Evolutionary conservation across 1,284 basidiomycete species (phyloP).

Genomic region (Apiotrichum akiyoshidainum): DNA sequence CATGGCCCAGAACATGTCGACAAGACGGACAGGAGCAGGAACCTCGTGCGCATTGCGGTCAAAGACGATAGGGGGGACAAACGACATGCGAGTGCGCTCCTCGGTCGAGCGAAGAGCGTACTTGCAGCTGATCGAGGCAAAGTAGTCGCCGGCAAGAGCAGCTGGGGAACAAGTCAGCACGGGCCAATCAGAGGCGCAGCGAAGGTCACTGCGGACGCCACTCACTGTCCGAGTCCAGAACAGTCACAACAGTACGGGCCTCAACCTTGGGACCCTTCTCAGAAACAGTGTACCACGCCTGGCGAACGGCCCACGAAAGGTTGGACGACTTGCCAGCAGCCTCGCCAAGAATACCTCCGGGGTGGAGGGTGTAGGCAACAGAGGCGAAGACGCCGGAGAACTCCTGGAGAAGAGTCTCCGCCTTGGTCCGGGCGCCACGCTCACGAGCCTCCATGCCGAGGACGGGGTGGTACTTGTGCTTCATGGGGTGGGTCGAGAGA

Average conservation of each 20-base stretch:
- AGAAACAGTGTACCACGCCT: conserved; percentile 19
- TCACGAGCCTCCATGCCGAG: conserved; percentile 45
- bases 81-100: conserved; percentile 31
- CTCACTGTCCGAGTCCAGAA: conserved; percentile 42
- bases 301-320: conserved; percentile 38
- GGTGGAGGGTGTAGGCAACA: conserved; percentile 40
- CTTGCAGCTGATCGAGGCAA: conserved; percentile 34
- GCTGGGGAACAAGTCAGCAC: conserved; percentile 9
- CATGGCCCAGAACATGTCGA: conserved; percentile 45
- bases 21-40: conserved; percentile 36
- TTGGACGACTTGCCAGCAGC: conserved; percentile 42
- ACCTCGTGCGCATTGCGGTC: conserved; percentile 44
- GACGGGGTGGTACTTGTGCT: conserved; percentile 37
- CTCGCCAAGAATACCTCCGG: conserved; percentile 36
- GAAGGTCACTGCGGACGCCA: not conserved
- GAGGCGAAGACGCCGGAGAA: conserved; percentile 33
- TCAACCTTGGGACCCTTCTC: conserved; percentile 9
- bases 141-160: conserved; percentile 45
- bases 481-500: conserved; percentile 40
- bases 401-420: conserved; percentile 29
- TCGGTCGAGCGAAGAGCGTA: conserved; percentile 32
- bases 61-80: conserved; percentile 40
- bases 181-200: not conserved
- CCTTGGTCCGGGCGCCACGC: conserved; percentile 33
- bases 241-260: conserved; percentile 29